Evolutionary conservation across 495 filamentous ascomycete genomes (phyloP).

Genomic region (Chaetomium cochliodes): DNA sequence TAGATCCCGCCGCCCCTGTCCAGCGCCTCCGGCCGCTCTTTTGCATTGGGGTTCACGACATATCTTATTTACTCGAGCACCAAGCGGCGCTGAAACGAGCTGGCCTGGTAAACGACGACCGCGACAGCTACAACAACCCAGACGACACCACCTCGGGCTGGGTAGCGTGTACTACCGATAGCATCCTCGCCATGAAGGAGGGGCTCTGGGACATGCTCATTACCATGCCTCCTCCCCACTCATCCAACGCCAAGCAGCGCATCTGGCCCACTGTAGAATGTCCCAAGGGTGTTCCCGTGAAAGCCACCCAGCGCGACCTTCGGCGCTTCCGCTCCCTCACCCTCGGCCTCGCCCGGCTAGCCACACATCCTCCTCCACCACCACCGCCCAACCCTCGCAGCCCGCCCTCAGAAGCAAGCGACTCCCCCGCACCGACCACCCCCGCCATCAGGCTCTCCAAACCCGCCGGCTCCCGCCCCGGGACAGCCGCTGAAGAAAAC

Average conservation of each 20-base stretch:
- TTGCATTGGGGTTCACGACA: slow-evolving; percentile 88
- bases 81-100: slow-evolving; percentile 39
- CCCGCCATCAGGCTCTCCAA: slow-evolving; percentile 30
- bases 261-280: slow-evolving; percentile 74
- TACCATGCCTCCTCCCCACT: slow-evolving; percentile 65
- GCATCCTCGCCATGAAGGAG: slow-evolving; percentile 78
- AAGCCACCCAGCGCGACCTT: slow-evolving; percentile 87
- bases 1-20: slow-evolving; percentile 58
- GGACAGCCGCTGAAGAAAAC: slow-evolving; percentile 17
- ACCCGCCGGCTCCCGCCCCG: slow-evolving; percentile 28
- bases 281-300: slow-evolving; percentile 61
- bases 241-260: slow-evolving; percentile 53
- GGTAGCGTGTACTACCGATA: slow-evolving; percentile 95
- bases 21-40: slow-evolving; percentile 81
- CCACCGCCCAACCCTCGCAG: slow-evolving; percentile 28
- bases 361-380: slow-evolving; percentile 28
- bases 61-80: slow-evolving; percentile 67
- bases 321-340: slow-evolving; percentile 74
- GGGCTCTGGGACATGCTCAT: slow-evolving; percentile 85
- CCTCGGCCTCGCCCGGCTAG: slow-evolving; percentile 59
- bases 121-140: slow-evolving; percentile 20
- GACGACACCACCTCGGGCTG: slow-evolving; percentile 65
- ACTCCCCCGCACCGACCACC: slow-evolving; percentile 26
- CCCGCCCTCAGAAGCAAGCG: slow-evolving; percentile 28
- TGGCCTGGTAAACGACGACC: slow-evolving; percentile 26